A percentile compares a stretch with the other conserved stretches of the same genome.
phyloP scores from a whole-genome alignment of 352 stramenopile species.

The Globisporangium okanoganense region DNA sequence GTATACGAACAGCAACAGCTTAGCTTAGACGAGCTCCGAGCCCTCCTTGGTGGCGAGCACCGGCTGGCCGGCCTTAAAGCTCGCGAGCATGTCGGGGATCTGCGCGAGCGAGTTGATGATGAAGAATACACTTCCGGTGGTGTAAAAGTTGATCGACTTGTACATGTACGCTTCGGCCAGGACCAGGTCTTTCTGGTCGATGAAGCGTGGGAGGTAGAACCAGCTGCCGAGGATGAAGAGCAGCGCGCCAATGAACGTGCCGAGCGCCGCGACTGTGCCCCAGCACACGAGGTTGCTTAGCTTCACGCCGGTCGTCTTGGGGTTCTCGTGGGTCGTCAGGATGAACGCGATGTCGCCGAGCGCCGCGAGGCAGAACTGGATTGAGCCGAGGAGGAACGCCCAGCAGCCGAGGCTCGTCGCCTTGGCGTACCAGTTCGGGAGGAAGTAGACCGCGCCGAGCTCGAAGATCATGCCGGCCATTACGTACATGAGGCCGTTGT shows the following conservation, averaged over 20 bases:
- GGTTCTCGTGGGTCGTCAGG: slow-evolving; percentile 53
- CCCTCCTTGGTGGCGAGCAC: slow-evolving; percentile 22
- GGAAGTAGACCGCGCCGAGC: slow-evolving; percentile 75
- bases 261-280: slow-evolving; percentile 37
- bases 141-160: slow-evolving; percentile 71
- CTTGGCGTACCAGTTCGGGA: slow-evolving; percentile 70
- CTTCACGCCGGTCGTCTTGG: slow-evolving; percentile 36
- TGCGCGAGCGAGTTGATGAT: slow-evolving; percentile 61
- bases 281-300: slow-evolving; percentile 56
- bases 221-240: slow-evolving; percentile 78
- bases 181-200: slow-evolving; percentile 46
- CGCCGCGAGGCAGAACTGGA: slow-evolving; percentile 57
- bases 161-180: slow-evolving; percentile 64
- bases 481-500: slow-evolving; percentile 59
- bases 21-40: slow-evolving; percentile 21
- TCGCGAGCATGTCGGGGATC: slow-evolving; percentile 45
- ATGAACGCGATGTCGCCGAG: slow-evolving; percentile 67
- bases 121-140: slow-evolving; percentile 74
- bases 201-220: slow-evolving; percentile 79
- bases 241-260: slow-evolving; percentile 60
- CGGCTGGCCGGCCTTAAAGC: slow-evolving; percentile 30
- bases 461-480: slow-evolving; percentile 70
- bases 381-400: slow-evolving; percentile 67
- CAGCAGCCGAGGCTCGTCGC: slow-evolving; percentile 64
- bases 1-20: neutral